Evolutionary conservation across 2,329 filamentous ascomycete species (phyloP), one percentile per base, ranked within the genome.

Genomic region (Diplodia scrobiculata): DNA sequence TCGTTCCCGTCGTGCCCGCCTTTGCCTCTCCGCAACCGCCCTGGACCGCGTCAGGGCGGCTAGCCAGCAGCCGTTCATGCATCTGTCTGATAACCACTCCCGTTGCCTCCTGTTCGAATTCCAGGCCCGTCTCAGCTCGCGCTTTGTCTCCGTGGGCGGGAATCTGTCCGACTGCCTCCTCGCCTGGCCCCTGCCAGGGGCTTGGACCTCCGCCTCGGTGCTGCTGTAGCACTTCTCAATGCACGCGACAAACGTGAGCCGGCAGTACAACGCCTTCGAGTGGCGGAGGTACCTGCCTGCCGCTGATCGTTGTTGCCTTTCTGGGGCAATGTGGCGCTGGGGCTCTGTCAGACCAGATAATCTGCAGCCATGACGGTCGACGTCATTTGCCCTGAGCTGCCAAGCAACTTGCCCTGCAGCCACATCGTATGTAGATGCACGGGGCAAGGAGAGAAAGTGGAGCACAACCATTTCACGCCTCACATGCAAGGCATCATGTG

Each of bases 241-340:
- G 17, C 19, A 48, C 58, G 45, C 27, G 58, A 25, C 58, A 34
- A 62, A 62, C 58, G 58, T 62, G 58, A 25, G n/a, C 21, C 29
- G 19, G 14, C 41, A 47, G 34, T 19, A 27, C 21, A 41, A 38
- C 36, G 21, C 21, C 36, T 45, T 45, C 34, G 17, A 29, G n/a
- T 48, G 27, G 27, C 27, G 48, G 14, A 13, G 41, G 19, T 21
- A 29, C n/a, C 55, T 34, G 41, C 41, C 9, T 11, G 25, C 25
- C 25, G 25, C 25, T 25, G 41, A 50, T 48, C n/a, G 19, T 7
- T 36, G 25, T 36, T 11, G 9, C 55, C 17, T 6, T 48, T 48
- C 25, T 13, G 58, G 13, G 6, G 21, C 27, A 34, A 29, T 17
- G 41, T 62, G 58, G 41, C 58, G 38, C 7, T 36, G 58, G 29